Conservation (phyloP, 139 green algal species). For the Nannochloris sp. region DNA sequence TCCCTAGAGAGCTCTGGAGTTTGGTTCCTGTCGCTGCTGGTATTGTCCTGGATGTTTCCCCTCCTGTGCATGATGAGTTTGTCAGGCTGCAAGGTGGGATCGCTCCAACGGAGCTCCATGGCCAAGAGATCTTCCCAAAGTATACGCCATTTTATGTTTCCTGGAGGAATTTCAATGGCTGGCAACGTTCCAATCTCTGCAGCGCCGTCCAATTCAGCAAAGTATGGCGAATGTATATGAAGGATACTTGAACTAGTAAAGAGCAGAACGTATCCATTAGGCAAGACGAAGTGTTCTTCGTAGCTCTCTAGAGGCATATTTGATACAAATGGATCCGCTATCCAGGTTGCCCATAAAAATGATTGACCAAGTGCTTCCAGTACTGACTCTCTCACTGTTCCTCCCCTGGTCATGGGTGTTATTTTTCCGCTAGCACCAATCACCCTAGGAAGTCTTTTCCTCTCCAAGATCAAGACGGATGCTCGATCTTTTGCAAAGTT, state of each 20-base stretch:
- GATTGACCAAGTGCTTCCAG: conserved; percentile 55
- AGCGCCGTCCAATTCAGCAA: conserved; percentile 44
- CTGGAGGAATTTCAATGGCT: conserved; percentile 17
- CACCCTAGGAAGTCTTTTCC: conserved; percentile 51
- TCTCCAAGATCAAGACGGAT: conserved; percentile 27
- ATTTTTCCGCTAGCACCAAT: conserved; percentile 68
- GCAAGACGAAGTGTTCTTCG: conserved; percentile 74
- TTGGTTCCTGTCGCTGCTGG: conserved; percentile 1
- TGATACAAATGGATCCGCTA: conserved; percentile 1
- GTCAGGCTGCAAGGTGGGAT: conserved; percentile 29
- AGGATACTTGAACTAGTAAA: conserved; percentile 60
- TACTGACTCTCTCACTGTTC: conserved; percentile 10
- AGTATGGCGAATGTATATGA: conserved; percentile 51
- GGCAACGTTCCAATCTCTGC: conserved; percentile 15
- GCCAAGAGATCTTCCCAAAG: conserved; percentile 50
- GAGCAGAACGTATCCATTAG: conserved; percentile 48
- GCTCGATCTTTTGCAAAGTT: conserved; percentile 30
- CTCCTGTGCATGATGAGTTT: conserved; percentile 66
- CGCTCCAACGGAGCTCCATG: conserved; percentile 35
- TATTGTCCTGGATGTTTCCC: conserved; percentile 7
- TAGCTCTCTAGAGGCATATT: conserved; percentile 37
- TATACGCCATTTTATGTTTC: conserved; percentile 31
- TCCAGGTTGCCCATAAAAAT: conserved; percentile 34
- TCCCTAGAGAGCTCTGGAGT: conserved; percentile 46
- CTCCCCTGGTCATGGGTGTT: conserved; percentile 35